Evolutionary conservation across 306 rosid genomes (phyloP).

Genomic region (Vicia villosa): DNA sequence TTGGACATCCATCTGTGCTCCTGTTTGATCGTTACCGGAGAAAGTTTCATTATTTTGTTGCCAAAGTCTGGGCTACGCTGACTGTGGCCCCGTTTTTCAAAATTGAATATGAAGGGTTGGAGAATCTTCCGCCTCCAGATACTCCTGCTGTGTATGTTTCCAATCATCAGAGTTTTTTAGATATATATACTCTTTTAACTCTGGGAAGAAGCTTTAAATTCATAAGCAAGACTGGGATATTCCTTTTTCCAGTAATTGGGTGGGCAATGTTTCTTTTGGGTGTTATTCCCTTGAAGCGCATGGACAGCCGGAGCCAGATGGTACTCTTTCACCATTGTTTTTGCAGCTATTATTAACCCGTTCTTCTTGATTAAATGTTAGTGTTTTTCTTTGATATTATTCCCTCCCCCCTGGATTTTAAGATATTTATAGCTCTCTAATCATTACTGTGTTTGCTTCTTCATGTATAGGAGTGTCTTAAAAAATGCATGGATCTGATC

Average conservation of each 20-base stretch:
- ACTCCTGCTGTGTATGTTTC: constrained; percentile 92
- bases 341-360: constrained; percentile 19
- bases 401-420: background rate
- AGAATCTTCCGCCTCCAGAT: constrained; percentile 78
- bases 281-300: constrained; percentile 82
- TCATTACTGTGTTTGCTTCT: constrained; percentile 29
- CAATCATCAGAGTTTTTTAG: constrained; percentile 96
- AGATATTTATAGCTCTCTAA: background rate
- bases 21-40: constrained; percentile 68
- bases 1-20: constrained; percentile 75
- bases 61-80: constrained; percentile 78
- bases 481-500: constrained; percentile 78
- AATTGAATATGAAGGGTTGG: constrained; percentile 74
- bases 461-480: constrained; percentile 72
- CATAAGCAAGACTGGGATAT: constrained; percentile 96
- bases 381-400: constrained; percentile 10
- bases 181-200: constrained; percentile 84
- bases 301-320: constrained; percentile 94
- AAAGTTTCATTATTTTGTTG: constrained; percentile 66
- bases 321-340: constrained; percentile 48
- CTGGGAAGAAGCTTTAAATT: constrained; percentile 87
- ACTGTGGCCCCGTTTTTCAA: constrained; percentile 69
- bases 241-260: constrained; percentile 83
- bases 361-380: constrained; percentile 29
- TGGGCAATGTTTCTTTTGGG: constrained; percentile 98